phyloP scores from a whole-genome alignment of 2,329 filamentous ascomycete species.

The Malbranchea zuffiana region DNA sequence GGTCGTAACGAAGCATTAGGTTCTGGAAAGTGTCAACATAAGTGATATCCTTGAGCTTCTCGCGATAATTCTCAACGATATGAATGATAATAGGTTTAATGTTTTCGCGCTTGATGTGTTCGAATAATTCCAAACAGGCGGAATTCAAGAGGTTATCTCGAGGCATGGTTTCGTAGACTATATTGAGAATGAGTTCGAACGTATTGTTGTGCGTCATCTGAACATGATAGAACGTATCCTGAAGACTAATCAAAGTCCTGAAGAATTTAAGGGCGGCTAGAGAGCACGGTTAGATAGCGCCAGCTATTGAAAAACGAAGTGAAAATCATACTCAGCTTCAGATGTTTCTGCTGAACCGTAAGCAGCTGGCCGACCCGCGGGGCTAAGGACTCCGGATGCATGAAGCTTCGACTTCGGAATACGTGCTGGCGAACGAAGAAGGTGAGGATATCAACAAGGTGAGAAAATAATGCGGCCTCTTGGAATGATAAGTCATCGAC shows the following conservation, averaged over 20 bases:
- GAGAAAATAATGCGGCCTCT: conserved; percentile 80
- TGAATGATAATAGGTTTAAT: conserved; percentile 74
- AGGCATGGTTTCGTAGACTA: conserved; percentile 75
- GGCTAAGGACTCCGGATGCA: conserved; percentile 67
- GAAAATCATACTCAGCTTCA: conserved; percentile 63
- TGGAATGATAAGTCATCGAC: conserved; percentile 66
- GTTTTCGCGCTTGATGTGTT: conserved; percentile 72
- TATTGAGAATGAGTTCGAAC: conserved; percentile 72
- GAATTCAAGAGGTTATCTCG: conserved; percentile 90
- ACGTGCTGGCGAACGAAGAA: conserved; percentile 89
- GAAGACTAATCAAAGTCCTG: conserved; percentile 69
- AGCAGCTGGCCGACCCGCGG: conserved; percentile 74
- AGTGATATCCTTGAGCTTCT: conserved; percentile 61
- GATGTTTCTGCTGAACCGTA: conserved; percentile 73
- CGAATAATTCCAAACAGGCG: conserved; percentile 86
- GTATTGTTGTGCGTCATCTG: conserved; percentile 72
- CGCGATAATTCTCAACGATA: conserved; percentile 72
- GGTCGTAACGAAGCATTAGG: conserved; percentile 66
- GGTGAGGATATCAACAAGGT: conserved; percentile 83
- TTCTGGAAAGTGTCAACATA: conserved; percentile 78
- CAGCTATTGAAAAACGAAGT: neutral
- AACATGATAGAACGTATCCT: conserved; percentile 84
- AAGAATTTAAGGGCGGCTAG: conserved; percentile 86
- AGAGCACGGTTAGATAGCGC: conserved; percentile 4
- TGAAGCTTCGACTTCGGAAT: conserved; percentile 76